Evolutionary conservation across 192 early-diverging fungal genomes (phyloP), one percentile per base, ranked within the genome.

Genomic region (Linnemannia elongata): DNA sequence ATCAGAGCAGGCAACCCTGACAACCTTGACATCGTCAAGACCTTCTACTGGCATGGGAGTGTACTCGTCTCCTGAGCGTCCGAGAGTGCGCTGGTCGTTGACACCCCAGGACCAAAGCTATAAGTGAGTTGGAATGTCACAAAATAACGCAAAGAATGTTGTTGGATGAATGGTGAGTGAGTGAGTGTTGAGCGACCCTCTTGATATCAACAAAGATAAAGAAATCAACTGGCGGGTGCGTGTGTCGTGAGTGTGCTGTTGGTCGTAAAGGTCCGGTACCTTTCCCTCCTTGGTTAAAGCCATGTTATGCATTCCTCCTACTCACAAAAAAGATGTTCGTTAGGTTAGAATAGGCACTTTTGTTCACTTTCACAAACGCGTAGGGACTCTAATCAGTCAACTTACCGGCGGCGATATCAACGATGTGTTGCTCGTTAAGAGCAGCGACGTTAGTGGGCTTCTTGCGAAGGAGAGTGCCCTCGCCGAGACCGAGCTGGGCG

Each of bases 41-140:
- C 94, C 96, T 41, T 93, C 92, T 20, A 95, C 93, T 8, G 88
- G 89, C 42, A 76, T 88, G 12, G 97, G 95, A n/a, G 86, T 89
- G 44, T 91, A 94, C 55, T 97, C 96, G 70, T 93, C 91, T 71
- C 89, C 91, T 17, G 74, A 86, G 27, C 95, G 89, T 45, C 95
- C 97, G n/a, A 99, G 91, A 20, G 96, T 96, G 71, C 90, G 88
- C 79, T 99, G 95, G 89, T 99, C 98, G 88, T 98, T 98, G 90
- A 97, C 98, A 0, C 98, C 98, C 98, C 98, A 99, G 66, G 95
- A 95, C 89, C 93, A 99, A 71, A 99, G 82, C 93, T 93, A 85
- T 47, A 33, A 20, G 15, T 24, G 30, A 66, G 13, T 35, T 49
- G 36, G 18, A 18, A 74, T 74, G 30, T 18, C 13, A 6, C 12